Evolutionary conservation across 176 grass and related monocot species (phyloP), one percentile per base, ranked within the genome.

Genomic region (Cenchrus americanus): DNA sequence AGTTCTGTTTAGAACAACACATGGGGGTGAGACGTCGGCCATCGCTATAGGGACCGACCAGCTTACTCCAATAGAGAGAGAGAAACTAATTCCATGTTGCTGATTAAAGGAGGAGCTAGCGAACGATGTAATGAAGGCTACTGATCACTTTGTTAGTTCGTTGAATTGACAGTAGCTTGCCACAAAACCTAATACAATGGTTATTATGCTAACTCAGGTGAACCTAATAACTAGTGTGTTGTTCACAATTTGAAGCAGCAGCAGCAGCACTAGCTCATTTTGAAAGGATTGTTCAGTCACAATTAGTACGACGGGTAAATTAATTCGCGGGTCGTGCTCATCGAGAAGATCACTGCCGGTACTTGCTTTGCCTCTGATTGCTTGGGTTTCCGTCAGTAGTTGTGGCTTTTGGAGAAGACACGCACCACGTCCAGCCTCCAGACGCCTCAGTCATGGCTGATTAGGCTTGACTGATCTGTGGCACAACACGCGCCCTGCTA

Each of bases 11-110:
- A 26, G 18, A 61, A 23, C 69, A 77, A 14, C 9, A 7, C 44
- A 69, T 64, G 77, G 32, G 87, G 87, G 24, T 85, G 53, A 71
- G 78, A 71, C 18, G 82, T 85, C 87, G 43, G 13, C 21, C 53
- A 69, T 75, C 30, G 14, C 4, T 53, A 32, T 69, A 80, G 62
- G 19, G 76, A 69, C 82, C 54, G 21, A 74, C 74, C 61, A 80
- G 41, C 82, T 89, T 73, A 73, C 67, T 73, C 19, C 13, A 17
- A 49, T 14, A 54, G 8, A 30, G 7, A 10, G 2, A 2, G 34
- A 6, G 46, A 21, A 46, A 23, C 13, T 46, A 26, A n/a, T 23
- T 71, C 19, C 41, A 21, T 24, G 43, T 74, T 64, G 58, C 27
- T 51, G 7, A 46, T 51, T 65, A 18, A 52, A 83, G 46, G 21